Evolutionary conservation across 768 basidiomycete genomes (phyloP).

Genomic region (Amyloporia xantha): DNA sequence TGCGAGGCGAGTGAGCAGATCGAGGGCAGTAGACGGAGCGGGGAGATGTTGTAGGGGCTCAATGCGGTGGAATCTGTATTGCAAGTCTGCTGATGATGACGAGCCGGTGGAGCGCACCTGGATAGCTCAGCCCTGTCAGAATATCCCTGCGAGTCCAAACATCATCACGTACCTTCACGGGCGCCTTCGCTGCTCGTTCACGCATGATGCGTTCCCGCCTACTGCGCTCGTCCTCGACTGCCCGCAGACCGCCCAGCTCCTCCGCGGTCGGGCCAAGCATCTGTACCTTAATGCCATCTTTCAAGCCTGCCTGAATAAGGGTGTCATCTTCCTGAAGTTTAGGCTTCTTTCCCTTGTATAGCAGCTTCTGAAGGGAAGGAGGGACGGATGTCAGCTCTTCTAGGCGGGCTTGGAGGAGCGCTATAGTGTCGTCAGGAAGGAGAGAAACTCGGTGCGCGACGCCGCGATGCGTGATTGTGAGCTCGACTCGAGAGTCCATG

Average conservation of each 20-base stretch:
- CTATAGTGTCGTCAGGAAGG: conserved; percentile 43
- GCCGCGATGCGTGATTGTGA: conserved; percentile 43
- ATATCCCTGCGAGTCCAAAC: no score
- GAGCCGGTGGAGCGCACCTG: conserved; percentile 53
- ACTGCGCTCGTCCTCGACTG: conserved; percentile 51
- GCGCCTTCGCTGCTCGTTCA: conserved; percentile 51
- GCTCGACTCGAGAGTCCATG: no score
- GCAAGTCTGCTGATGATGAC: conserved; percentile 29
- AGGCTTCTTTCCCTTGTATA: conserved; percentile 61
- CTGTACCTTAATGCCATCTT: conserved; percentile 59
- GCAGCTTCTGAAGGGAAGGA: conserved; percentile 58
- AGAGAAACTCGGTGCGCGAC: conserved; percentile 40
- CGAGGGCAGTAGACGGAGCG: conserved; percentile 47
- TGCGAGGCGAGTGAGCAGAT: conserved; percentile 50
- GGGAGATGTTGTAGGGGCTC: conserved; percentile 61
- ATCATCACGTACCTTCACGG: conserved; percentile 42
- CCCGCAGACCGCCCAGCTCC: conserved; percentile 49
- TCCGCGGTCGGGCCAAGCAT: conserved; percentile 59
- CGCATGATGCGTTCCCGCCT: conserved; percentile 51
- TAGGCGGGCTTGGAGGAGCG: conserved; percentile 41
- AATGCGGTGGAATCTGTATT: conserved; percentile 60
- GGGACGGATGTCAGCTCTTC: conserved; percentile 65
- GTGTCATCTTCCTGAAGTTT: conserved; percentile 14
- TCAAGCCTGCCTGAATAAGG: conserved; percentile 46
- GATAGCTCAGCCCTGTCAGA: no score